Conservation (phyloP, 306 rosid species). For the Corylus avellana region DNA sequence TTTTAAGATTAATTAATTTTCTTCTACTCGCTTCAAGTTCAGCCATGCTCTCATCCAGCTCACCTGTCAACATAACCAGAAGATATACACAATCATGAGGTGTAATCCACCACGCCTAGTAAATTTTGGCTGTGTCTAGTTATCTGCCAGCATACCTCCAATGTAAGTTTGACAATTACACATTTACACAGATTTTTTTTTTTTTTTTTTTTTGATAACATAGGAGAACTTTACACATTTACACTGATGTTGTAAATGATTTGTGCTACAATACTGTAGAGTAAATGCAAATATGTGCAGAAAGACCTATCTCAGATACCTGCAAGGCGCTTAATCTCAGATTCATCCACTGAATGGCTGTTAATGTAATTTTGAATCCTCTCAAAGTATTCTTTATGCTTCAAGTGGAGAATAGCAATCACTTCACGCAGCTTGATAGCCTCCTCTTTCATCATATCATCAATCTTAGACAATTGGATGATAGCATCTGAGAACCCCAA, state of each 20-base stretch:
- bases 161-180: background rate
- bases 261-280: background rate
- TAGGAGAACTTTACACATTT: background rate
- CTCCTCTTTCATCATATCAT: slow-evolving; percentile 78
- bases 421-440: slow-evolving; percentile 52
- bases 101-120: slow-evolving; percentile 19
- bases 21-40: slow-evolving; percentile 93
- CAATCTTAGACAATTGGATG: slow-evolving; percentile 69
- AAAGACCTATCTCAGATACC: slow-evolving; percentile 43
- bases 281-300: background rate
- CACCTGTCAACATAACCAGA: slow-evolving; percentile 57
- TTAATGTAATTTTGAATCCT: slow-evolving; percentile 47
- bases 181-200: background rate
- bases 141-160: slow-evolving; percentile 9
- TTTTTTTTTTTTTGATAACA: too few species aligned
- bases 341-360: slow-evolving; percentile 50
- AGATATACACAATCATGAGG: slow-evolving; percentile 24
- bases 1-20: slow-evolving; percentile 79
- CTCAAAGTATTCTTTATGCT: slow-evolving; percentile 63
- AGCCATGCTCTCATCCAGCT: slow-evolving; percentile 77
- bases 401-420: slow-evolving; percentile 59
- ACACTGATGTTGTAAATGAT: background rate
- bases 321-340: slow-evolving; percentile 65
- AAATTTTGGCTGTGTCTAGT: background rate
- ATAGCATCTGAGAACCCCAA: slow-evolving; percentile 64